phyloP scores from a whole-genome alignment of 2,329 filamentous ascomycete genomes.

The Aureobasidium namibiae region DNA sequence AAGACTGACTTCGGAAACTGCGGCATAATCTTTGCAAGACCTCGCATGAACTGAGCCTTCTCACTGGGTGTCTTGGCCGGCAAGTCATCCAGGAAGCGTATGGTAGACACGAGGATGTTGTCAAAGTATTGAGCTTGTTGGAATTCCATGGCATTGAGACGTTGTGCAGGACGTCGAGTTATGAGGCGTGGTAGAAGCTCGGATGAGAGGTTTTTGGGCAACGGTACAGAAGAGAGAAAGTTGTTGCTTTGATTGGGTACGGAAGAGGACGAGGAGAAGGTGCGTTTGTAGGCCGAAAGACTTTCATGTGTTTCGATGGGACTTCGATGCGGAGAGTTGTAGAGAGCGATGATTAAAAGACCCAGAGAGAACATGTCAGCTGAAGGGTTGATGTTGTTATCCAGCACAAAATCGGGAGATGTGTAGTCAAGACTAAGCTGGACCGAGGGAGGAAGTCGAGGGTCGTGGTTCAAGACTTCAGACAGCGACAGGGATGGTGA shows the following conservation, averaged over 20 bases:
- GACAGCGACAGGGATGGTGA: slow-evolving; percentile 62
- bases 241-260: slow-evolving; percentile 75
- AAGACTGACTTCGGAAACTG: slow-evolving; percentile 91
- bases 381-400: slow-evolving; percentile 74
- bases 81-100: slow-evolving; percentile 85
- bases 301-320: slow-evolving; percentile 78
- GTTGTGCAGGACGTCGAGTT: slow-evolving; percentile 75
- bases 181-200: slow-evolving; percentile 79
- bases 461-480: slow-evolving; percentile 77
- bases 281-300: slow-evolving; percentile 72
- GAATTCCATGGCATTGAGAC: slow-evolving; percentile 82
- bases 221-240: slow-evolving; percentile 68
- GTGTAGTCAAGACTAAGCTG: slow-evolving; percentile 90
- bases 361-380: slow-evolving; percentile 94
- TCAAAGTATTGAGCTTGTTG: slow-evolving; percentile 95
- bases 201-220: slow-evolving; percentile 69
- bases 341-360: slow-evolving; percentile 77
- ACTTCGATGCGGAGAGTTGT: slow-evolving; percentile 88
- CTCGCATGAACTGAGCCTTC: slow-evolving; percentile 85
- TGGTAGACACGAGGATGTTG: slow-evolving; percentile 91
- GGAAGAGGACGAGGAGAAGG: slow-evolving; percentile 70
- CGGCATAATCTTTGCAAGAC: slow-evolving; percentile 74
- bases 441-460: slow-evolving; percentile 69
- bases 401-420: slow-evolving; percentile 88
- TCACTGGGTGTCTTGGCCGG: slow-evolving; percentile 87